Percentiles rank a stretch among this genome's conserved stretches.
These are phyloP conservation scores for Macaranga tanarius DNA, from an alignment of 441 rosid genomes.

Conservation along the genomic window DNA sequence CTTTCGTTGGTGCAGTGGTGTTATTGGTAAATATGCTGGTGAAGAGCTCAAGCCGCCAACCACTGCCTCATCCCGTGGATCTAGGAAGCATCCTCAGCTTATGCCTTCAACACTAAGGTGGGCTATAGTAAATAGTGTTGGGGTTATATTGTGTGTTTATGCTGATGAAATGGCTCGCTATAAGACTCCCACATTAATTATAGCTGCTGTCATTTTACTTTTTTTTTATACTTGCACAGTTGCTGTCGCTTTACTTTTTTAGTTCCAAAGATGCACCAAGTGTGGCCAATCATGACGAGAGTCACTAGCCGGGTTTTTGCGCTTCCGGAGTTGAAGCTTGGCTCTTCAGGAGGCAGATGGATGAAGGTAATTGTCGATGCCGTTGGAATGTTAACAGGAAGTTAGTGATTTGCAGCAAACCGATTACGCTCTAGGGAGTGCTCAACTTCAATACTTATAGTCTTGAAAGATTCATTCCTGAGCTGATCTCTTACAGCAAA, in stretches of 20 bases:
- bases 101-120: constrained; percentile 98
- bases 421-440: constrained; percentile 57
- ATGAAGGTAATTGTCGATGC: constrained; percentile 46
- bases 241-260: no score
- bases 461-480: constrained; percentile 31
- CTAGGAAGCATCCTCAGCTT: constrained; percentile 99
- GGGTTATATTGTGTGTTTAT: constrained; percentile 95
- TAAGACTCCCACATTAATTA: constrained; percentile 92
- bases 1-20: constrained; percentile 99
- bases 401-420: constrained; percentile 56
- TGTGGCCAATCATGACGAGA: no score
- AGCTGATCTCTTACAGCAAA: constrained; percentile 42
- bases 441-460: constrained; percentile 41
- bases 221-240: no score
- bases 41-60: constrained; percentile 99
- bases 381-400: constrained; percentile 69
- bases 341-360: constrained; percentile 33
- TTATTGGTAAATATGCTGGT: constrained; percentile 96
- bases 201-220: constrained; percentile 97
- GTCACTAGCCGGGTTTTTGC: constrained; percentile 59
- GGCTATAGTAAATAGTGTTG: constrained; percentile 99
- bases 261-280: no score
- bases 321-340: constrained; percentile 62
- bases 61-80: constrained; percentile 85
- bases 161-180: constrained; percentile 98